Conservation (phyloP, 2,329 filamentous ascomycete species). For the Colletotrichum salicis region DNA sequence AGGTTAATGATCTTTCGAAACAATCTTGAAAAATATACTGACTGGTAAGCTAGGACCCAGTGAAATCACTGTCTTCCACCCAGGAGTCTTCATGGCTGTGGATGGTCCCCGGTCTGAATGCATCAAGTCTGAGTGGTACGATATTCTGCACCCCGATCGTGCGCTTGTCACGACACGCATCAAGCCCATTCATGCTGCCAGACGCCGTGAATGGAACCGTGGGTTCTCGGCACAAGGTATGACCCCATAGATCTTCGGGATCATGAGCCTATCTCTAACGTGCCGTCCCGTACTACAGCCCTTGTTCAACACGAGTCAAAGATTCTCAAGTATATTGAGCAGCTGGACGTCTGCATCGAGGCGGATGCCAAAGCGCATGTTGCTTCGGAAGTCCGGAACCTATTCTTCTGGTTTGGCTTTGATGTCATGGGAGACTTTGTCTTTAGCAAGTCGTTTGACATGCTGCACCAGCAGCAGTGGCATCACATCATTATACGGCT, state of each 20-base stretch:
- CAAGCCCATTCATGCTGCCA: conserved; percentile 37
- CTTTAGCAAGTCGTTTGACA: conserved; percentile 49
- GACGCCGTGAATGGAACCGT: conserved; percentile 39
- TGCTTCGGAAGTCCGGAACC: conserved; percentile 36
- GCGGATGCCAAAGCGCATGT: conserved; percentile 30
- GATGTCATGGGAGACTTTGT: conserved; percentile 50
- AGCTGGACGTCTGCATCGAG: conserved; percentile 37
- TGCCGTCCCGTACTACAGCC: conserved; percentile 27
- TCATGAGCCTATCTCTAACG: conserved; percentile 18
- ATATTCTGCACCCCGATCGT: conserved; percentile 38
- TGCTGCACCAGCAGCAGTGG: conserved; percentile 43
- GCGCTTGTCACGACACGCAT: conserved; percentile 38
- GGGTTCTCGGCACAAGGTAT: conserved; percentile 38
- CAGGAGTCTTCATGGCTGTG: conserved; percentile 38
- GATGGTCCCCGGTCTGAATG: conserved; percentile 41
- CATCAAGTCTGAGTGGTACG: conserved; percentile 43
- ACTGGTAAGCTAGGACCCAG: conserved; percentile 33
- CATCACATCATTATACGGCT: conserved; percentile 42
- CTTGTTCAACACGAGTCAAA: conserved; percentile 34
- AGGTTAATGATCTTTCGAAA: conserved; percentile 22
- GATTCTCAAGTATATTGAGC: conserved; percentile 36
- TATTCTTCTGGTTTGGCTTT: conserved; percentile 44
- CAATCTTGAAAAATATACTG: neutral
- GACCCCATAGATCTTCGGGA: conserved; percentile 9
- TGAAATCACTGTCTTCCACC: conserved; percentile 42